A percentile compares a stretch with the other conserved stretches of the same genome.
phyloP scores from a whole-genome alignment of 139 green algal species.

The Haematococcus sp. region DNA sequence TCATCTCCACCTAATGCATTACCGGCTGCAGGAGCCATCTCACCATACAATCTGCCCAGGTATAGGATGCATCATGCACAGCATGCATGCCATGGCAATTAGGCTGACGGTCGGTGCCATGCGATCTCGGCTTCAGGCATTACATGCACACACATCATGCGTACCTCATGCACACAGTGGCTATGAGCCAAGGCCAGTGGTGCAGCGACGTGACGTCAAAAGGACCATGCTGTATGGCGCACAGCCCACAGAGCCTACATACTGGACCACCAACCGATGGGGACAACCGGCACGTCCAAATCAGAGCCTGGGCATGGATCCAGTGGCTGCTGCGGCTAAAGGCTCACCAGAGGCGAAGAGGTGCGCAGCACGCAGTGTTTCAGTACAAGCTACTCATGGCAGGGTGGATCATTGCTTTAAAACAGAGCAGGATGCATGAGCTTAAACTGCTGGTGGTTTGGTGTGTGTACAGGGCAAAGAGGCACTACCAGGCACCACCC shows the following conservation, averaged over 20 bases:
- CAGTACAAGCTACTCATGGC: neutral
- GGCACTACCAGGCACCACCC: constrained; percentile 34
- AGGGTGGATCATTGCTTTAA: no score
- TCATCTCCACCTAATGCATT: no score
- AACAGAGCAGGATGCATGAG: no score
- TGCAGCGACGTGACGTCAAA: constrained; percentile 8
- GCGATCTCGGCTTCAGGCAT: neutral
- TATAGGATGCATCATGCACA: neutral
- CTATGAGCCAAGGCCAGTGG: neutral
- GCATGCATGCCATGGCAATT: neutral
- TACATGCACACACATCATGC: neutral
- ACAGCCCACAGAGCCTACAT: constrained; percentile 20
- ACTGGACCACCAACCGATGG: constrained; percentile 47
- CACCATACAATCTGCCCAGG: no score
- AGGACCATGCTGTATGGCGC: constrained; percentile 10
- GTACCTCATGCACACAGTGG: constrained; percentile 5
- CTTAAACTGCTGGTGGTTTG: no score
- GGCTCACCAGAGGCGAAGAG: constrained; percentile 17
- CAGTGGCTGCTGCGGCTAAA: neutral
- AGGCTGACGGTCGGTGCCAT: no score
- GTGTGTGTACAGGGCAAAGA: constrained; percentile 38
- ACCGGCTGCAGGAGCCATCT: no score
- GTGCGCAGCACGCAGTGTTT: neutral
- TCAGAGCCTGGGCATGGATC: neutral
- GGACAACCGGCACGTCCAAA: constrained; percentile 9